Conservation (phyloP, 2,329 filamentous ascomycete genomes). For the Colletotrichum lindemuthianum region DNA sequence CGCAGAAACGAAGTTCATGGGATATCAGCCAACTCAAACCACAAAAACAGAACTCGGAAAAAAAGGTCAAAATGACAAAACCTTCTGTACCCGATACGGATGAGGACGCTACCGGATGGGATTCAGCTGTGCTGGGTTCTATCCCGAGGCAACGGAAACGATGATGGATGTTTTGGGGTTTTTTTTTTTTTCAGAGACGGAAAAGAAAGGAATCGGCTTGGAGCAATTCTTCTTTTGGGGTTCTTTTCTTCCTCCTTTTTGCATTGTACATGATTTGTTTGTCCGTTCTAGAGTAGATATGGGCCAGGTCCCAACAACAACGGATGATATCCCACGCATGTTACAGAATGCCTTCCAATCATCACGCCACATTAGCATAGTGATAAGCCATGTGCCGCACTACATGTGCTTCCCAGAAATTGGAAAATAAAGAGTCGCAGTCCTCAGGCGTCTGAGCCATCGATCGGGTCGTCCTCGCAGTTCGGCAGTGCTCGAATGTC, state of each 20-base stretch:
- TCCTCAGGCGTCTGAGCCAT: conserved; percentile 25
- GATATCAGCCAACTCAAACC: conserved; percentile 13
- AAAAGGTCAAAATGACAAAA: not conserved
- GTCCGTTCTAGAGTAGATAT: conserved; percentile 20
- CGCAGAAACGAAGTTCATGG: conserved; percentile 4
- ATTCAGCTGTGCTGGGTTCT: conserved; percentile 25
- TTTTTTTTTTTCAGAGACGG: not conserved
- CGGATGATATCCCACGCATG: conserved; percentile 31
- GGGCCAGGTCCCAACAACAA: conserved; percentile 26
- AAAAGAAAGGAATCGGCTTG: not conserved
- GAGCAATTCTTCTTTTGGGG: conserved; percentile 5
- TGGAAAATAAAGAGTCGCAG: not conserved
- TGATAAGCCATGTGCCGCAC: not conserved
- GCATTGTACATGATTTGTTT: conserved; percentile 18
- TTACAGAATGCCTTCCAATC: conserved; percentile 17
- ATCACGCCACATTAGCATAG: not conserved
- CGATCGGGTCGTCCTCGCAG: conserved; percentile 34
- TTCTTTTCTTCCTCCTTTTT: conserved; percentile 1
- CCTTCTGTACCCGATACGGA: conserved; percentile 15
- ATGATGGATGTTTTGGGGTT: not conserved
- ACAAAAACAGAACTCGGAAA: not conserved
- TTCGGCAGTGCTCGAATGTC: conserved; percentile 30
- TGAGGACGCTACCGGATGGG: not conserved
- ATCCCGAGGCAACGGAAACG: not conserved
- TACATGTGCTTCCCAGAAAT: not conserved